These are phyloP conservation scores for Schizosaccharomyces pombe DNA, from an alignment of 805 yeast genomes.

Conservation along the genomic window DNA sequence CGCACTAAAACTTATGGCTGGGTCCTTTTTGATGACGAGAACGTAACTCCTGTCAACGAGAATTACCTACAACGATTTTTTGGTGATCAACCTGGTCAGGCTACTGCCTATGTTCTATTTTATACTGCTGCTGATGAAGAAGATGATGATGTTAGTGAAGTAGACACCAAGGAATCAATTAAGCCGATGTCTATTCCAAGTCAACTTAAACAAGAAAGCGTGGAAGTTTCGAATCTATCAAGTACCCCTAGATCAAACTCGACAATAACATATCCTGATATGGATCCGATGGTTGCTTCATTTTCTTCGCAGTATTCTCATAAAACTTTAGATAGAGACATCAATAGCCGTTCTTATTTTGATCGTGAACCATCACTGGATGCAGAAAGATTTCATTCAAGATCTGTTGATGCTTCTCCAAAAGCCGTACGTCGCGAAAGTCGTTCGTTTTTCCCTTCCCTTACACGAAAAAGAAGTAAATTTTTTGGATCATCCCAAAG, in stretches of 20 bases:
- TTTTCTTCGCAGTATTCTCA: neutral
- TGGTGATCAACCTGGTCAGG: slow-evolving; percentile 70
- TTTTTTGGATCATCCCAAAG: neutral
- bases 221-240: neutral
- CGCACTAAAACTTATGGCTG: slow-evolving; percentile 62
- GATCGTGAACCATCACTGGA: neutral
- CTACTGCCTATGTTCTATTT: slow-evolving; percentile 76
- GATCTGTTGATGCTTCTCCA: neutral
- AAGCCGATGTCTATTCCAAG: neutral
- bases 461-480: neutral
- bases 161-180: neutral
- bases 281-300: neutral
- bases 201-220: neutral
- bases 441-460: neutral
- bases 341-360: neutral
- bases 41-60: slow-evolving; percentile 73
- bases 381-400: neutral
- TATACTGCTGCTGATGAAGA: slow-evolving; percentile 32
- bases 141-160: neutral
- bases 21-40: slow-evolving; percentile 86
- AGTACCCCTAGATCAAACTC: neutral
- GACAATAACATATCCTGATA: neutral
- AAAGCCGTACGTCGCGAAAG: neutral
- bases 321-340: neutral
- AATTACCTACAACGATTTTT: slow-evolving; percentile 61